Conservation (phyloP, 257 asterid species). For the Plantago elongata region DNA sequence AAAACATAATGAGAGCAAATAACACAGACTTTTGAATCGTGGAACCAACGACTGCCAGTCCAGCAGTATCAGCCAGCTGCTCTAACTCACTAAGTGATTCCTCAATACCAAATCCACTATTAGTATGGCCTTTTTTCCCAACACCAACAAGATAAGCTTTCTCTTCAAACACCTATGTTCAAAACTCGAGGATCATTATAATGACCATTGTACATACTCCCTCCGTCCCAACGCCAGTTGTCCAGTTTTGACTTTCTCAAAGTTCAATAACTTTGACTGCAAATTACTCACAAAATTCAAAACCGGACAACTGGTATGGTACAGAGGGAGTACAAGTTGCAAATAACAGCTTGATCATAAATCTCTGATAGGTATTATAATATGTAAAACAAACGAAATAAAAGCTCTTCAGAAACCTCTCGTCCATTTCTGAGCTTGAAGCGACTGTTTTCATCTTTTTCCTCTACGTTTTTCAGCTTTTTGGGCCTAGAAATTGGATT, state of each 20-base stretch:
- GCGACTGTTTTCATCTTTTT: conserved; percentile 35
- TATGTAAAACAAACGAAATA: neutral
- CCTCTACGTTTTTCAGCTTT: conserved; percentile 25
- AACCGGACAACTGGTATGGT: too few relatives aligned
- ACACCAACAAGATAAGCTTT: conserved; percentile 87
- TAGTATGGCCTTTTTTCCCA: conserved; percentile 58
- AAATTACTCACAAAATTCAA: too few relatives aligned
- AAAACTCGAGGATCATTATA: conserved; percentile 9
- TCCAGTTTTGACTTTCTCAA: too few relatives aligned
- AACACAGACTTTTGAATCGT: conserved; percentile 74
- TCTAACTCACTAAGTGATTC: conserved; percentile 84
- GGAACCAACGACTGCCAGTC: conserved; percentile 80
- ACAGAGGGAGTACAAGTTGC: too few relatives aligned
- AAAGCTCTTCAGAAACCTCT: conserved; percentile 42
- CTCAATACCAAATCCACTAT: conserved; percentile 59
- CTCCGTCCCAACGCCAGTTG: too few relatives aligned
- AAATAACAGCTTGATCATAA: too few relatives aligned
- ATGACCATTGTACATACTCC: too few relatives aligned
- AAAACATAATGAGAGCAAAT: conserved; percentile 15
- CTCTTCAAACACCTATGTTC: conserved; percentile 75
- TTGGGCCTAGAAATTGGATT: conserved; percentile 18
- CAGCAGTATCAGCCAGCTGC: conserved; percentile 98
- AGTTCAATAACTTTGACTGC: too few relatives aligned
- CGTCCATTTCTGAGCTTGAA: conserved; percentile 69
- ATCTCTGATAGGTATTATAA: neutral